Evolutionary conservation across 306 rosid species (phyloP), one percentile per base, ranked within the genome.

Genomic region (Coriaria nepalensis): DNA sequence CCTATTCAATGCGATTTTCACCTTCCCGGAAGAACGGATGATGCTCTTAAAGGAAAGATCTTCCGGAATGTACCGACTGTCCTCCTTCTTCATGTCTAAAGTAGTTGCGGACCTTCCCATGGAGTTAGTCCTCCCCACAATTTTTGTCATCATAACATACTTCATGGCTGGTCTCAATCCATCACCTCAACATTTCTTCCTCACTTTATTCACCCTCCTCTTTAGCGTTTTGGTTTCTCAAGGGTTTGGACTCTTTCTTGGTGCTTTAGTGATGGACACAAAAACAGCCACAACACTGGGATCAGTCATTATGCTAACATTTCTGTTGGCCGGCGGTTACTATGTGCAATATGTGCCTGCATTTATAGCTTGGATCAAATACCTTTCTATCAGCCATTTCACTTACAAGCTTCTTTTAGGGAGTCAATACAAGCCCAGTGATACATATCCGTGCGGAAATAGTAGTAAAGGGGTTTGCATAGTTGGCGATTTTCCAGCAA

Each of bases 241-340:
- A 67, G 95, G 93, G 9, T 43, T 81, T 5, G 93, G 87, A 4
- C 76, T 85, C 6, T 84, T 87, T 4, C 47, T 85, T 6, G 95
- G 95, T 4, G 93, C 93, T 1, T 3, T 61, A 4, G 65, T 85
- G 0, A 70, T 85, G 76, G 78, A 78, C 40, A 76, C 52, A 39
- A 64, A 63, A 60, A 34, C 78, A 2, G 87, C 86, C 20, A 60
- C 87, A 2, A 70, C 77, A 6, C 65, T 85, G 4, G 82, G 73
- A 5, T 67, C 87, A n/a, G 84, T 81, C 6, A 12, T 85, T 32
- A 76, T 76, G 95, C 56, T 81, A 5, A 8, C 64, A 5, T 85
- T 73, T 60, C 40, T 59, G n/a, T 63, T 85, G 2, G 73, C 85
- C 8, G 79, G 78, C 5, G 92, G 95, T 2, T 78, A 20, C 33